Conservation (phyloP, 2,329 filamentous ascomycete genomes). For the Nigrospora osmanthi region DNA sequence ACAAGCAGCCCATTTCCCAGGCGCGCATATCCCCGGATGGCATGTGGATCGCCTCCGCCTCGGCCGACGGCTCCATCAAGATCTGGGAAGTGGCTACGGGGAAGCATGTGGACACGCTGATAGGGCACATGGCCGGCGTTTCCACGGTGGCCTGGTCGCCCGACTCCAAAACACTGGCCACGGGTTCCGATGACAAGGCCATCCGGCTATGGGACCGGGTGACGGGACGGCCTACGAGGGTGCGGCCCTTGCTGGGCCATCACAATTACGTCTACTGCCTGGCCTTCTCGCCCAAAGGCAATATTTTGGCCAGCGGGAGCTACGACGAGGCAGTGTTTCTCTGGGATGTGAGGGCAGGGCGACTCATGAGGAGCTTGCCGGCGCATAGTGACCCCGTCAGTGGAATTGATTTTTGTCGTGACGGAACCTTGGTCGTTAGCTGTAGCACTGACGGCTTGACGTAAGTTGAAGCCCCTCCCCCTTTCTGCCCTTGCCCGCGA, state of each 20-base stretch:
- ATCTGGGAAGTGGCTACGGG: conserved; percentile 81
- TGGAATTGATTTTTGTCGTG: conserved; percentile 85
- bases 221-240: conserved; percentile 47
- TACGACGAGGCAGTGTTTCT: conserved; percentile 97
- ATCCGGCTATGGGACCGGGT: conserved; percentile 85
- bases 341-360: conserved; percentile 87
- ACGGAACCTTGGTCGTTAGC: conserved; percentile 86
- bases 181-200: conserved; percentile 90
- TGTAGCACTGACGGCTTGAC: conserved; percentile 89
- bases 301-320: conserved; percentile 89
- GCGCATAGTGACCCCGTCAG: conserved; percentile 93
- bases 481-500: not conserved
- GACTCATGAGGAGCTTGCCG: conserved; percentile 82
- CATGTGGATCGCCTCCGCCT: conserved; percentile 80
- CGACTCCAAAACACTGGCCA: conserved; percentile 79
- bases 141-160: conserved; percentile 93
- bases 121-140: conserved; percentile 88
- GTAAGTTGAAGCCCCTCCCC: conserved; percentile 31
- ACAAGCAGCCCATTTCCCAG: conserved; percentile 71
- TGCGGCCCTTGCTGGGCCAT: conserved; percentile 67
- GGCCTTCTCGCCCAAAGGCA: conserved; percentile 95
- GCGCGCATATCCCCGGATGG: conserved; percentile 90
- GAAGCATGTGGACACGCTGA: conserved; percentile 75
- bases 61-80: conserved; percentile 83
- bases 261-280: conserved; percentile 95